These are phyloP conservation scores for Amylostereum chailletii DNA, from an alignment of 1,284 basidiomycete species.

Conservation along the genomic window DNA sequence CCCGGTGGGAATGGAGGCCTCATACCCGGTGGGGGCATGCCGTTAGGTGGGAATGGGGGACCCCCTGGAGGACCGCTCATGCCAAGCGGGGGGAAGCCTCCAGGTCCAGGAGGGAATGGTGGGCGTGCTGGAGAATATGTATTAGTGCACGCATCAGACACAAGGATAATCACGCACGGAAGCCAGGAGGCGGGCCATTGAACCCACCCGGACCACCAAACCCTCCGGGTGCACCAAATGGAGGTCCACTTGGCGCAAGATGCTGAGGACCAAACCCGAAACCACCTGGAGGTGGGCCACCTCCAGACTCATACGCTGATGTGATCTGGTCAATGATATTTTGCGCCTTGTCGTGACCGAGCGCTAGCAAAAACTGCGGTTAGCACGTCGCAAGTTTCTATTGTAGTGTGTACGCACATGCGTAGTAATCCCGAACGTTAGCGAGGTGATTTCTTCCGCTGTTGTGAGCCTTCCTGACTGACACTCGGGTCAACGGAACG, in stretches of 20 bases:
- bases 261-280: conserved; percentile 76
- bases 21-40: conserved; percentile 24
- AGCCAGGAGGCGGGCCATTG: conserved; percentile 33
- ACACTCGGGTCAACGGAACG: conserved; percentile 12
- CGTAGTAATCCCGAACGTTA: conserved; percentile 97
- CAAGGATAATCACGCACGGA: conserved; percentile 28
- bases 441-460: conserved; percentile 92
- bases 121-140: conserved; percentile 36
- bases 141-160: conserved; percentile 7
- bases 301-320: conserved; percentile 78
- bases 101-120: conserved; percentile 57
- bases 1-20: conserved; percentile 24
- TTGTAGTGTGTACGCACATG: conserved; percentile 47
- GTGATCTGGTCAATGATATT: conserved; percentile 95
- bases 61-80: conserved; percentile 37
- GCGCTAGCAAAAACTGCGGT: conserved; percentile 39
- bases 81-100: conserved; percentile 35
- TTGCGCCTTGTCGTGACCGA: conserved; percentile 95
- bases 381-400: conserved; percentile 5
- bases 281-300: conserved; percentile 77
- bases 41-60: conserved; percentile 26
- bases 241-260: conserved; percentile 27
- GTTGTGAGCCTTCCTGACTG: conserved; percentile 97
- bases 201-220: conserved; percentile 37
- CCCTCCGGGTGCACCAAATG: conserved; percentile 23